These are phyloP conservation scores for Blumeria graminis DNA, from an alignment of 2,329 filamentous ascomycete genomes.

Conservation along the genomic window DNA sequence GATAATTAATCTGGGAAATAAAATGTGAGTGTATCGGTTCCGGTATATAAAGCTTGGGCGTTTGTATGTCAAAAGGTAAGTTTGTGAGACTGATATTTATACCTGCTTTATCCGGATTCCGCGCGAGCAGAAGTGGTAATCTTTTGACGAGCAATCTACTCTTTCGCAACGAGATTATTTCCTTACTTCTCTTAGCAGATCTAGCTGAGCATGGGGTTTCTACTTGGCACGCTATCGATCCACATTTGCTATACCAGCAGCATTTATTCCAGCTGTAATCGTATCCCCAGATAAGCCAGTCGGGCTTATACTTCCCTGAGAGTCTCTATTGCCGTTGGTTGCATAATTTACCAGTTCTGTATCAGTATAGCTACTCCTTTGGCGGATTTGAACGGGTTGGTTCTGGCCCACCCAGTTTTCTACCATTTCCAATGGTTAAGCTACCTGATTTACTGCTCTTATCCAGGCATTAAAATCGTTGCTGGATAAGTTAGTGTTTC, in stretches of 20 bases:
- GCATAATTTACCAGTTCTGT: background rate
- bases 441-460: background rate
- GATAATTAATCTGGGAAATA: too few species aligned
- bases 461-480: background rate
- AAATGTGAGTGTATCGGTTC: too few species aligned
- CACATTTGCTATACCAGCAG: background rate
- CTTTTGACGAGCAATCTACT: background rate
- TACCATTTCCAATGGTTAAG: background rate
- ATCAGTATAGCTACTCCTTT: background rate
- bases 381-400: background rate
- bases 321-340: background rate
- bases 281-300: background rate
- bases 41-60: too few species aligned
- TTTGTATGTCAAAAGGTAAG: too few species aligned
- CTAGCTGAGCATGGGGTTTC: background rate
- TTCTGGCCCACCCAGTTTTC: background rate
- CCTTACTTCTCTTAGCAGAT: background rate
- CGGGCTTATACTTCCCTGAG: background rate
- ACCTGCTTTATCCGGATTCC: background rate
- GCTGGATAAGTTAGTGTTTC: background rate
- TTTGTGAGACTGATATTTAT: background rate
- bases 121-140: background rate
- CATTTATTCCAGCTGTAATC: background rate
- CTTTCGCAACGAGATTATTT: background rate
- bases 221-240: background rate